Evolutionary conservation across 768 basidiomycete genomes (phyloP), one percentile per base, ranked within the genome.

Genomic region (Galerina sulciceps): DNA sequence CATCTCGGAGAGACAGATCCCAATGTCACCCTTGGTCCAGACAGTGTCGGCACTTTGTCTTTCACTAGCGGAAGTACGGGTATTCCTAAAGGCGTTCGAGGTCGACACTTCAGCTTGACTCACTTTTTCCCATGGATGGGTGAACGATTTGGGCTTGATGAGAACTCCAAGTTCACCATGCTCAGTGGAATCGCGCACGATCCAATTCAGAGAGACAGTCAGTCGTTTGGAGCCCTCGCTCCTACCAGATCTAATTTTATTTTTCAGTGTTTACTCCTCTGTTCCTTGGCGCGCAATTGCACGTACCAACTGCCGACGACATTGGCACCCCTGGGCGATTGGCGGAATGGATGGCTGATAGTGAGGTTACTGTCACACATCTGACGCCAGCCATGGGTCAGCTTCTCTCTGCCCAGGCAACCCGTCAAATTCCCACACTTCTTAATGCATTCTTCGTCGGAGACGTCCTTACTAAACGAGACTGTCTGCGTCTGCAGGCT

Each of bases 111-210:
- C 75, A 94, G 91, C 64, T 76, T 99, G 63, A 99, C 97, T 0
- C 97, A 99, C 71, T 99, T 99, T 83, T 99, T 99, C 85, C 96
- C 96, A 2, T 99, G 97, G 97, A 99, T 99, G 97, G 90, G 90
- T 18, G 77, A 93, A 69, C 76, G 87, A 31, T 99, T 99, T 70
- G 87, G 83, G 1, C 75, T 99, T 47, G 77, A 80, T 37, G 79
- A 87, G 57, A 74, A 80, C 31, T 93, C 91, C 61, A 93, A 87
- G 73, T 99, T 97, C 69, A 99, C 97, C 0, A 99, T 99, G 97
- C 83, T 99, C 31, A 96, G 94, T 65, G 97, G 97, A 17, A 99
- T 99, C 54, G 97, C 97, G 11, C 97, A 99, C 68, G 97, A 99
- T 75, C 97, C 97, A 10, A 97, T 99, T 64, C 97, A 99, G 71